These are phyloP conservation scores for Arxiozyma slooffiae DNA, from an alignment of 1,139 yeast species.

Conservation along the genomic window DNA sequence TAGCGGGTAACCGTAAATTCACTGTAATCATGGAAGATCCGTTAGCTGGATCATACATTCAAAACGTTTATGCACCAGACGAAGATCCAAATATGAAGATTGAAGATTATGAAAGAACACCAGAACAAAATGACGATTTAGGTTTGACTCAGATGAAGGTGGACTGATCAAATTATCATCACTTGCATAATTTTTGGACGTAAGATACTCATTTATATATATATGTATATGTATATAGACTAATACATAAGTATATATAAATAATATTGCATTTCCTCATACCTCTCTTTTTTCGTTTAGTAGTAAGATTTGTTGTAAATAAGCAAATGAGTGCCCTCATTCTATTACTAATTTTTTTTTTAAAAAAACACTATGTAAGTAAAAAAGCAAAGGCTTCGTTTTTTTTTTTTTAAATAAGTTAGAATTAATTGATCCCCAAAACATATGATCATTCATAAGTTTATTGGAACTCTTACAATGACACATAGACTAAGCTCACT, in stretches of 20 bases:
- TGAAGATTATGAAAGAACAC: slow-evolving; percentile 82
- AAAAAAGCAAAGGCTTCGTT: no score
- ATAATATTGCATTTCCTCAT: neutral
- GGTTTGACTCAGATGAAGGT: slow-evolving; percentile 76
- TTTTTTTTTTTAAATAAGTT: no score
- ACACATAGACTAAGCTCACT: slow-evolving; percentile 11
- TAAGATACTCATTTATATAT: neutral
- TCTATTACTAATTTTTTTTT: no score
- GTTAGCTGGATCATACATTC: slow-evolving; percentile 87
- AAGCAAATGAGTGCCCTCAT: no score
- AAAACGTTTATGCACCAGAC: slow-evolving; percentile 97
- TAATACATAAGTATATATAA: no score
- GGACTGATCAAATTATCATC: neutral
- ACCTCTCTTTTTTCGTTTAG: neutral
- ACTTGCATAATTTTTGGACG: neutral
- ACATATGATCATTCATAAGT: neutral
- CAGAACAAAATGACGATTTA: slow-evolving; percentile 79
- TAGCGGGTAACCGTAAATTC: slow-evolving; percentile 72
- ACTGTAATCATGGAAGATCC: slow-evolving; percentile 91
- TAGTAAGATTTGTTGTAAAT: no score
- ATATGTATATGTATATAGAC: neutral
- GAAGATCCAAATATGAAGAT: slow-evolving; percentile 89
- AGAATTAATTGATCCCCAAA: neutral
- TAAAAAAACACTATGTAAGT: no score
- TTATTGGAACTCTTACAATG: neutral